phyloP scores from a whole-genome alignment of 2,329 filamentous ascomycete species.

The Phialocephala sp. region DNA sequence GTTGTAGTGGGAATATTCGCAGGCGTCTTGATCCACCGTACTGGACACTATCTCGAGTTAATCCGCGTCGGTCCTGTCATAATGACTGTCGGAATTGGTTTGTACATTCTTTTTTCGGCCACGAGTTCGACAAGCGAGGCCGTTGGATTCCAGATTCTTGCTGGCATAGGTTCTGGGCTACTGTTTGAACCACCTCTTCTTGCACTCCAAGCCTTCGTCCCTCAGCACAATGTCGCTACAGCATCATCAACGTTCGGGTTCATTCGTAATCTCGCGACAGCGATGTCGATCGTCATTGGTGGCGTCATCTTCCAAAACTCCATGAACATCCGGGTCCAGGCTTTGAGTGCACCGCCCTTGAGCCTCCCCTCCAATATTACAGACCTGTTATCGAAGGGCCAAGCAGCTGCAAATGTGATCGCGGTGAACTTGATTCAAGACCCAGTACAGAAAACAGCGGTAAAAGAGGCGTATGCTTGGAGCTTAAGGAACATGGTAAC shows the following conservation, averaged over 20 bases:
- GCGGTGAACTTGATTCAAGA: conserved; percentile 18
- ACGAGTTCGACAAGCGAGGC: conserved; percentile 47
- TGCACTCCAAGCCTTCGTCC: conserved; percentile 58
- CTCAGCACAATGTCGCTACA: conserved; percentile 46
- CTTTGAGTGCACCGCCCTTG: conserved; percentile 13
- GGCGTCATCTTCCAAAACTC: conserved; percentile 51
- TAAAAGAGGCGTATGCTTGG: conserved; percentile 29
- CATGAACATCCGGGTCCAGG: conserved; percentile 20
- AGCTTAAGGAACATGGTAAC: conserved; percentile 30
- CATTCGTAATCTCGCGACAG: conserved; percentile 48
- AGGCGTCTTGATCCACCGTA: conserved; percentile 56
- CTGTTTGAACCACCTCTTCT: conserved; percentile 61
- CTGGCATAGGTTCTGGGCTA: conserved; percentile 55
- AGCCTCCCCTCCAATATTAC: conserved; percentile 21
- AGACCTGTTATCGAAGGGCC: conserved; percentile 11
- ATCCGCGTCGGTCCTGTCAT: conserved; percentile 51
- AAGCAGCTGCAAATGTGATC: conserved; percentile 30
- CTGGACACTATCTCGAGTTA: conserved; percentile 53
- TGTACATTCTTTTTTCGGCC: conserved; percentile 50
- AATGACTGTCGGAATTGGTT: conserved; percentile 51
- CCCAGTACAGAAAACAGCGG: conserved; percentile 23
- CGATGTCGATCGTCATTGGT: conserved; percentile 51
- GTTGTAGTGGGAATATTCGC: conserved; percentile 51
- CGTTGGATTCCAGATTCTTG: conserved; percentile 55
- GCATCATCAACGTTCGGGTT: conserved; percentile 59